A percentile compares a stretch with the other conserved stretches of the same genome.
phyloP scores from a whole-genome alignment of 2,329 filamentous ascomycete genomes.

The Ophiosphaerella narmari region DNA sequence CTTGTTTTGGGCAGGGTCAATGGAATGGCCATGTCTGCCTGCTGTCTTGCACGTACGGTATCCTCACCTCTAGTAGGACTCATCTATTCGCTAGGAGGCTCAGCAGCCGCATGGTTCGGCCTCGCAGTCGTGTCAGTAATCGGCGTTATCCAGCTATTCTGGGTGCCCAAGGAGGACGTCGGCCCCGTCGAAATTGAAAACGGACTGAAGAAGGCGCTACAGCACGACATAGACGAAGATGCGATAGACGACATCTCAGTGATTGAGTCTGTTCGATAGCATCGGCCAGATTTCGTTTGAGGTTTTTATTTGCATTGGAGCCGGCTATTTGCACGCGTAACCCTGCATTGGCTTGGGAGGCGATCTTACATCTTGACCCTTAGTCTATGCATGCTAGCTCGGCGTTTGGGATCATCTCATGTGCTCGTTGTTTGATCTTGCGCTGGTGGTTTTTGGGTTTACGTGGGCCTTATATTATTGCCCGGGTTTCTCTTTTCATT shows the following conservation, averaged over 20 bases:
- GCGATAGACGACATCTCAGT: constrained; percentile 34
- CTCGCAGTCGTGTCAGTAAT: constrained; percentile 60
- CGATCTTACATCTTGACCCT: not conserved
- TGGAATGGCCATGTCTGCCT: constrained; percentile 67
- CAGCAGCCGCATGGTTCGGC: constrained; percentile 65
- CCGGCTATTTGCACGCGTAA: not conserved
- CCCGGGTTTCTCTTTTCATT: too few species aligned
- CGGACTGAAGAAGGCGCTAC: constrained; percentile 34
- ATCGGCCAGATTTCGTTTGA: not conserved
- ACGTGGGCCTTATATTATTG: constrained; percentile 15
- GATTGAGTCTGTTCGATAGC: constrained; percentile 32
- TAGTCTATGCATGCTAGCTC: constrained; percentile 21
- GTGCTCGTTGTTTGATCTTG: constrained; percentile 3
- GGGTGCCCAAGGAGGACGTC: constrained; percentile 56
- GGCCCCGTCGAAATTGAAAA: constrained; percentile 39
- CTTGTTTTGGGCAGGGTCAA: constrained; percentile 71
- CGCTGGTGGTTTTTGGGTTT: constrained; percentile 2
- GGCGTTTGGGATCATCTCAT: constrained; percentile 19
- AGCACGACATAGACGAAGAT: constrained; percentile 26
- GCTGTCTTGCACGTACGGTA: constrained; percentile 70
- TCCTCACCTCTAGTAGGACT: constrained; percentile 70
- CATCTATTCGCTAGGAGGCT: constrained; percentile 66
- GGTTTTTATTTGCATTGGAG: not conserved
- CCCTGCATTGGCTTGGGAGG: not conserved
- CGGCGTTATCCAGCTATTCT: constrained; percentile 61